Conservation (phyloP, 257 asterid species). For the Ocimum tenuiflorum region DNA sequence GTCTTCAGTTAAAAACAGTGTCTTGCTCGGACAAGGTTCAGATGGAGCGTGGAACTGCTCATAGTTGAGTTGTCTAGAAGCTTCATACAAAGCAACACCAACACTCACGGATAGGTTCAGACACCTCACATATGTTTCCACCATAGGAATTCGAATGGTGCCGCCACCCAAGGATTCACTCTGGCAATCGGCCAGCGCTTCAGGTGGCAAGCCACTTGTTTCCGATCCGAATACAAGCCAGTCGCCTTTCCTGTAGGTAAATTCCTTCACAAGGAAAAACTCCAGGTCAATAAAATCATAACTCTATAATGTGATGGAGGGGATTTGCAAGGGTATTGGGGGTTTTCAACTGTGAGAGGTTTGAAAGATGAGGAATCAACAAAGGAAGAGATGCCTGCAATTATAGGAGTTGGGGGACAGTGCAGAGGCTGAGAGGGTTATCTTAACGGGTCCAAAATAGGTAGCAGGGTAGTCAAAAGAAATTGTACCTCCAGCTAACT, state of each 20-base stretch:
- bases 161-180: slow-evolving; percentile 64
- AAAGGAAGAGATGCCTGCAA: not conserved
- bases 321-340: not conserved
- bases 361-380: not conserved
- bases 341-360: not conserved
- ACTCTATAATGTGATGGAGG: not conserved
- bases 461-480: too few relatives aligned
- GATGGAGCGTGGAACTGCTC: slow-evolving; percentile 55
- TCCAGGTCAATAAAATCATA: not conserved
- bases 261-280: slow-evolving; percentile 49
- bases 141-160: slow-evolving; percentile 75
- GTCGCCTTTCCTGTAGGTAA: slow-evolving; percentile 67
- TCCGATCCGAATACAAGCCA: slow-evolving; percentile 98
- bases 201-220: slow-evolving; percentile 76
- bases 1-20: slow-evolving; percentile 58
- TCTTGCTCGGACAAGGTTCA: slow-evolving; percentile 36
- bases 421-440: too few relatives aligned
- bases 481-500: too few relatives aligned
- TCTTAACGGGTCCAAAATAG: too few relatives aligned
- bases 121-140: slow-evolving; percentile 91
- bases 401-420: not conserved
- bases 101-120: slow-evolving; percentile 87
- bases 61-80: slow-evolving; percentile 78
- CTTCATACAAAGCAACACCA: slow-evolving; percentile 87
- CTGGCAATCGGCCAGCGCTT: slow-evolving; percentile 70